A percentile compares a stretch with the other conserved stretches of the same genome.
Evolutionary conservation across 176 grass and related monocot species (phyloP).

Genomic region (Themeda triandra): DNA sequence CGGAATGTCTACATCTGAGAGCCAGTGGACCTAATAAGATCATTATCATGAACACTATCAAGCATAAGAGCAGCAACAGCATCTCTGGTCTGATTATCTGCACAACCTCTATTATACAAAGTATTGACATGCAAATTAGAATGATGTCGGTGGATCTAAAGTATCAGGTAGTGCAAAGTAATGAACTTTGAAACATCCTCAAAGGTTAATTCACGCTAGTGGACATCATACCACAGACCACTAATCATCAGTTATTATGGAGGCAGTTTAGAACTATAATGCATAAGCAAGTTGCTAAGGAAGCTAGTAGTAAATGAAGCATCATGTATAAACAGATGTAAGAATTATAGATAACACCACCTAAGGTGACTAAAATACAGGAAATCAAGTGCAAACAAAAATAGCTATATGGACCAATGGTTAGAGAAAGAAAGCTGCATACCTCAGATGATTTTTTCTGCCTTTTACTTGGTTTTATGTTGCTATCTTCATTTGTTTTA

Average conservation of each 20-base stretch:
- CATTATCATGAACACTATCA: too few relatives aligned
- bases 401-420: neutral
- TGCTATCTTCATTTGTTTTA: slow-evolving; percentile 25
- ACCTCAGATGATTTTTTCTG: slow-evolving; percentile 76
- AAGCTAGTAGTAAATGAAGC: neutral
- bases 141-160: too few relatives aligned
- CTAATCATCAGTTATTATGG: neutral
- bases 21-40: too few relatives aligned
- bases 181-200: neutral
- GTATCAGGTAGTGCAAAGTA: neutral
- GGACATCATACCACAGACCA: neutral
- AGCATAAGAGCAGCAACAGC: neutral
- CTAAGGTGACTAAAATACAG: neutral
- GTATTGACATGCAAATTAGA: neutral
- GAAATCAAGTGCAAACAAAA: neutral
- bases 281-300: neutral
- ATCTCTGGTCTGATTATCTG: too few relatives aligned
- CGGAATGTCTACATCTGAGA: too few relatives aligned
- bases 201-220: neutral
- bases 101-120: too few relatives aligned
- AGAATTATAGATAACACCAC: neutral
- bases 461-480: slow-evolving; percentile 48
- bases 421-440: neutral
- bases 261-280: neutral
- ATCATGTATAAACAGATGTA: neutral